Percentiles rank a stretch among this genome's conserved stretches.
phyloP scores from a whole-genome alignment of 495 filamentous ascomycete species.

The Xylaria castorea region DNA sequence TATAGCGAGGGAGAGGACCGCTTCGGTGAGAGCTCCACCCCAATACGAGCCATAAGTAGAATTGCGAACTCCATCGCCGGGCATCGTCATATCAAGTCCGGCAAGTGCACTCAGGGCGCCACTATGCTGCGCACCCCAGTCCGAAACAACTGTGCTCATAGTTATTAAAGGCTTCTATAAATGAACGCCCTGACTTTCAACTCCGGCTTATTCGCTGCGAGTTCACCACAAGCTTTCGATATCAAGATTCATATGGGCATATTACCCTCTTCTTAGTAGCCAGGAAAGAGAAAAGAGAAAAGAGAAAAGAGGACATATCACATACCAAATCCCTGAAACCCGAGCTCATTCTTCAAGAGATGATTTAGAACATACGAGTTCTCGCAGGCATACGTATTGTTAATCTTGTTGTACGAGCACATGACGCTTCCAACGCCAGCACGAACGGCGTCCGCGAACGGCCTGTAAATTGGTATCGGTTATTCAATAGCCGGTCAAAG shows the following conservation, averaged over 20 bases:
- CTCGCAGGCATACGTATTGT: conserved; percentile 51
- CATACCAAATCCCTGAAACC: conserved; percentile 64
- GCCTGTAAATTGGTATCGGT: conserved; percentile 54
- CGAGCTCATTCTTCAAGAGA: conserved; percentile 60
- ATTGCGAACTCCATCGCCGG: conserved; percentile 72
- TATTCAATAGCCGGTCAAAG: neutral
- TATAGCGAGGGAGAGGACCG: conserved; percentile 75
- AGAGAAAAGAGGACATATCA: conserved; percentile 41
- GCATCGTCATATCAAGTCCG: conserved; percentile 95
- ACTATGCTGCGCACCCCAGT: conserved; percentile 89
- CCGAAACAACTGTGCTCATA: conserved; percentile 66
- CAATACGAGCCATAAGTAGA: conserved; percentile 70
- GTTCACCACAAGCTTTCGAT: neutral
- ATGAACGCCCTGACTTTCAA: neutral
- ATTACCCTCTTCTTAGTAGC: neutral
- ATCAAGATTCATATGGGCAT: neutral
- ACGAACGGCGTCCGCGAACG: conserved; percentile 68
- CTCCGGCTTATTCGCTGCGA: neutral
- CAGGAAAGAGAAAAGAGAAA: neutral
- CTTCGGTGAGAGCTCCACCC: conserved; percentile 76
- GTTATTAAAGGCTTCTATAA: neutral
- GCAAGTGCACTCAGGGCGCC: conserved; percentile 80
- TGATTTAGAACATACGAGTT: conserved; percentile 56
- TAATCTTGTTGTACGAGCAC: conserved; percentile 68
- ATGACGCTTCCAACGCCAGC: conserved; percentile 67